These are phyloP conservation scores for Saccharum officinarum DNA, from an alignment of 176 grass and related monocot species.

Conservation along the genomic window DNA sequence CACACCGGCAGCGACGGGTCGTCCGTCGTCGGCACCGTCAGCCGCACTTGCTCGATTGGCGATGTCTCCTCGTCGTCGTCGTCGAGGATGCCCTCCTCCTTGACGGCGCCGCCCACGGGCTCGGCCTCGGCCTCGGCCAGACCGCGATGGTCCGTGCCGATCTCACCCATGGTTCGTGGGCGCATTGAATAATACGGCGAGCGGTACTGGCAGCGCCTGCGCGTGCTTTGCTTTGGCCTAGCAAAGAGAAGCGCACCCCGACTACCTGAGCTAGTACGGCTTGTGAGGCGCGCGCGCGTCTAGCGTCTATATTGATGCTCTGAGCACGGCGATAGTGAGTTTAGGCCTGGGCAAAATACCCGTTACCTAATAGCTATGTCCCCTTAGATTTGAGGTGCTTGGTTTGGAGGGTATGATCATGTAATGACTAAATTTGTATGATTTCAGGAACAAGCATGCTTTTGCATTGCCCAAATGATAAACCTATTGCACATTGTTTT, in stretches of 20 bases:
- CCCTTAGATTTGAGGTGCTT: neutral
- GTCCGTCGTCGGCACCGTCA: conserved; percentile 65
- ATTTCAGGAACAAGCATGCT: neutral
- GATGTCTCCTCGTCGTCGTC: conserved; percentile 35
- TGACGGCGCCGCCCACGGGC: neutral
- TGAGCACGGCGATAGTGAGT: too few species aligned
- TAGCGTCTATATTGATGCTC: too few species aligned
- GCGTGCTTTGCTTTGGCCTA: neutral
- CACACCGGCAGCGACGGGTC: conserved; percentile 79
- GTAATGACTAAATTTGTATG: neutral
- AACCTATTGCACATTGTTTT: neutral
- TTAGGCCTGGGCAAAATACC: too few species aligned
- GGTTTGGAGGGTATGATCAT: neutral
- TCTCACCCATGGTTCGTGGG: conserved; percentile 30
- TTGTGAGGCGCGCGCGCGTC: too few species aligned
- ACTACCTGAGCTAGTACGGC: neutral
- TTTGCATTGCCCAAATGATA: conserved; percentile 14
- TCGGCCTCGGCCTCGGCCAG: too few species aligned
- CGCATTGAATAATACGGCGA: too few species aligned
- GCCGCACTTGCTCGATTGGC: conserved; percentile 73
- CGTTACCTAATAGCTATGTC: too few species aligned
- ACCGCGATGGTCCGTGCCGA: conserved; percentile 38
- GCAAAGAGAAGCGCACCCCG: neutral
- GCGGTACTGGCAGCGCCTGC: neutral
- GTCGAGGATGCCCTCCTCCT: neutral